Evolutionary conservation across 1,139 yeast genomes (phyloP).

Genomic region (Geotrichum klebahnii): DNA sequence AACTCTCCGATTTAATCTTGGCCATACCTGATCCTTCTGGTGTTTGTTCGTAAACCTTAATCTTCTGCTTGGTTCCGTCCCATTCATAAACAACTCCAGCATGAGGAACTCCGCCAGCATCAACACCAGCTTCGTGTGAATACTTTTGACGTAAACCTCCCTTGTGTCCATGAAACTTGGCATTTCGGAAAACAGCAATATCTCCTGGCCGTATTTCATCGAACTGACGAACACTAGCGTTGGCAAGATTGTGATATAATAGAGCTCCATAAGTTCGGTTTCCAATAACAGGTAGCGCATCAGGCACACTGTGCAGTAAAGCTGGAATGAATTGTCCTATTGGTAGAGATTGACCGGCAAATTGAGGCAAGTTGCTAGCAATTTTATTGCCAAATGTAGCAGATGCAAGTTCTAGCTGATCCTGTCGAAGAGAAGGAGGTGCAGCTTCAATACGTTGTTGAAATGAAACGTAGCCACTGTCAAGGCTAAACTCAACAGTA

Average conservation of each 20-base stretch:
- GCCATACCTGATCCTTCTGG: slow-evolving; percentile 46
- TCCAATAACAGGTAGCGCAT: slow-evolving; percentile 57
- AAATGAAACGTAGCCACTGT: slow-evolving; percentile 44
- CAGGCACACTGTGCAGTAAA: slow-evolving; percentile 27
- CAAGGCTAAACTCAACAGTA: slow-evolving; percentile 47
- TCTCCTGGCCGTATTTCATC: slow-evolving; percentile 82
- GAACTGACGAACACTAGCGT: slow-evolving; percentile 52
- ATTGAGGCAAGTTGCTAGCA: slow-evolving; percentile 27
- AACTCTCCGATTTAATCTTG: slow-evolving; percentile 56
- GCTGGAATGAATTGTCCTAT: slow-evolving; percentile 35
- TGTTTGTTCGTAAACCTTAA: slow-evolving; percentile 61
- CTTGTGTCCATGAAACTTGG: slow-evolving; percentile 67
- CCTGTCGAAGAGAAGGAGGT: slow-evolving; percentile 44
- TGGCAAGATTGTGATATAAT: slow-evolving; percentile 59
- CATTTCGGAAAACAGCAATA: slow-evolving; percentile 68
- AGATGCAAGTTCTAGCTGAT: slow-evolving; percentile 51
- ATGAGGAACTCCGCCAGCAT: slow-evolving; percentile 39
- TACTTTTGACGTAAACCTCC: slow-evolving; percentile 50
- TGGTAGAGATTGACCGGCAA: slow-evolving; percentile 23
- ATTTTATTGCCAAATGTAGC: slow-evolving; percentile 39
- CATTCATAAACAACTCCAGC: slow-evolving; percentile 57
- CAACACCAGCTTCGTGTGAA: slow-evolving; percentile 48
- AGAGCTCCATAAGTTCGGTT: slow-evolving; percentile 67
- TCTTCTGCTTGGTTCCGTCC: slow-evolving; percentile 70
- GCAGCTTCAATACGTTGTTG: slow-evolving; percentile 46